Percentiles rank a stretch among this genome's conserved stretches.
These are phyloP conservation scores for Cordyceps sp. DNA, from an alignment of 2,329 filamentous ascomycete genomes.

Conservation along the genomic window DNA sequence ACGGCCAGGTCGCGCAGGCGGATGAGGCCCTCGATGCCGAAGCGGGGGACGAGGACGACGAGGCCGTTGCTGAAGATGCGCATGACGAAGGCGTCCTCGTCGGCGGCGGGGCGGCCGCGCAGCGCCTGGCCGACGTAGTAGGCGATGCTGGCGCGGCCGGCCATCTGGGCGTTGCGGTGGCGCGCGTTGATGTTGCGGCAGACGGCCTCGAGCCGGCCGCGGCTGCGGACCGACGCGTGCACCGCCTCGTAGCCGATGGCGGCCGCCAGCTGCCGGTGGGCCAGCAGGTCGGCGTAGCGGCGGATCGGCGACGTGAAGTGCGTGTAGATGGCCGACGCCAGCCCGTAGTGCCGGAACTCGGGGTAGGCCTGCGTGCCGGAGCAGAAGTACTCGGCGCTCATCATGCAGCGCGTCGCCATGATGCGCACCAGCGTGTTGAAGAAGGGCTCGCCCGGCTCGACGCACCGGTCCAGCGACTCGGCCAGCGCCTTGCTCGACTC, in stretches of 20 bases:
- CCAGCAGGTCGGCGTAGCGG: slow-evolving; percentile 90
- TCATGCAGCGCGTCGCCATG: slow-evolving; percentile 97
- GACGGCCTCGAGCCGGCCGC: slow-evolving; percentile 74
- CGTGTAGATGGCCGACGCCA: slow-evolving; percentile 93
- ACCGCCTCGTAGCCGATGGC: slow-evolving; percentile 85
- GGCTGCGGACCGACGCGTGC: slow-evolving; percentile 66
- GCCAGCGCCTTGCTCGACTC: slow-evolving; percentile 89
- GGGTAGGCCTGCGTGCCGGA: slow-evolving; percentile 83
- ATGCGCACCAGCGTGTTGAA: slow-evolving; percentile 98
- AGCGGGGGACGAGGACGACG: slow-evolving; percentile 87
- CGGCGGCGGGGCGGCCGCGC: slow-evolving; percentile 53
- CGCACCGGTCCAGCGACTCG: slow-evolving; percentile 74
- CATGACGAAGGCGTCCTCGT: slow-evolving; percentile 93
- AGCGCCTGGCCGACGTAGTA: slow-evolving; percentile 97
- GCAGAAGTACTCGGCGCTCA: slow-evolving; percentile 96
- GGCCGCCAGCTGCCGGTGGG: slow-evolving; percentile 84
- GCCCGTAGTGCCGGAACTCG: slow-evolving; percentile 92
- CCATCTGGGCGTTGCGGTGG: slow-evolving; percentile 93
- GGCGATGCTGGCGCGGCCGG: slow-evolving; percentile 82
- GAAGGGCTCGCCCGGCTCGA: slow-evolving; percentile 70
- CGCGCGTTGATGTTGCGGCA: slow-evolving; percentile 98
- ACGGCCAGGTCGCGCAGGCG: slow-evolving; percentile 68
- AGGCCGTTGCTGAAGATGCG: slow-evolving; percentile 95
- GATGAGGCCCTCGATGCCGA: slow-evolving; percentile 89
- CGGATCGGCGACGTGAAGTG: slow-evolving; percentile 97